A percentile compares a stretch with the other conserved stretches of the same genome.
Evolutionary conservation across 169 alveolate genomes (phyloP).

Genomic region (Cryptosporidium tyzzeri): DNA sequence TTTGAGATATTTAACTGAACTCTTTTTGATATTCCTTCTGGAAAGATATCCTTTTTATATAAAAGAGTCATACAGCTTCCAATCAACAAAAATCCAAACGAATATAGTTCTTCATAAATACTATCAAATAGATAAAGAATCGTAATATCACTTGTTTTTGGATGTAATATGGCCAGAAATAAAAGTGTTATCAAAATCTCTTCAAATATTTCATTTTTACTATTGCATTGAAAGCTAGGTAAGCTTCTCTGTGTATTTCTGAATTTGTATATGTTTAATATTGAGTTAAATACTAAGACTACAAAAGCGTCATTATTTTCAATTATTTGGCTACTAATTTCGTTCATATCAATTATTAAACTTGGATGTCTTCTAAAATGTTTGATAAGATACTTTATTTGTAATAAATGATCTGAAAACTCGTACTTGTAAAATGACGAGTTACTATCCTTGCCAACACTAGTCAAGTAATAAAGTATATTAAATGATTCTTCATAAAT

Average conservation of each 20-base stretch:
- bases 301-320: neutral
- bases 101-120: constrained; percentile 36
- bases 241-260: neutral
- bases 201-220: constrained; percentile 4
- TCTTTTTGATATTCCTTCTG: constrained; percentile 22
- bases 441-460: neutral
- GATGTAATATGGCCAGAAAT: constrained; percentile 40
- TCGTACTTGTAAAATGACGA: constrained; percentile 31
- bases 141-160: constrained; percentile 51
- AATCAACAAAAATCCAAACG: constrained; percentile 44
- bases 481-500: constrained; percentile 53
- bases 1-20: constrained; percentile 61
- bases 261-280: constrained; percentile 20
- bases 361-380: constrained; percentile 12
- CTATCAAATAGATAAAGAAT: constrained; percentile 16
- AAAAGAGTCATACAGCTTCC: constrained; percentile 53
- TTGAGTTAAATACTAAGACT: constrained; percentile 31
- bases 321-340: neutral
- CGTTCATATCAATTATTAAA: neutral
- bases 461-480: constrained; percentile 39
- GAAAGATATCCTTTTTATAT: constrained; percentile 49
- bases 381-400: constrained; percentile 4
- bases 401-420: neutral
- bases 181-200: constrained; percentile 24
- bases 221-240: neutral